Evolutionary conservation across 2,329 filamentous ascomycete genomes (phyloP).

Genomic region (Helotiales sp.): DNA sequence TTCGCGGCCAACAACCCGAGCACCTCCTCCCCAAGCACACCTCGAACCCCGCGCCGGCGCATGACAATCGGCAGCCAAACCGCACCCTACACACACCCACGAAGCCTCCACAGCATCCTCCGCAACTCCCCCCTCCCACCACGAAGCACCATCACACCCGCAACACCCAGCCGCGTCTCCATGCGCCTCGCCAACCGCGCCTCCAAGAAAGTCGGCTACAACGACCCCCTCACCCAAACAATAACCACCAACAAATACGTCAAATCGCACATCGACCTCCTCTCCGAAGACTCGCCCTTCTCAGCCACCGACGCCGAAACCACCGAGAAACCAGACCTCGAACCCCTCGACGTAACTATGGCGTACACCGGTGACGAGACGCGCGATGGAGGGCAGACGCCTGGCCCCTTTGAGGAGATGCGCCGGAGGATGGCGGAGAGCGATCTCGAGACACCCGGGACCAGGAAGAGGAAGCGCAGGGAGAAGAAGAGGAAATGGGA

Average conservation of each 20-base stretch:
- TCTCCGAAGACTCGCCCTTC: constrained; percentile 55
- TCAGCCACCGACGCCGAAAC: constrained; percentile 35
- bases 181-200: constrained; percentile 57
- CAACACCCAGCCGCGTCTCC: constrained; percentile 59
- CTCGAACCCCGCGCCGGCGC: constrained; percentile 48
- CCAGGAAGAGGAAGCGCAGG: constrained; percentile 56
- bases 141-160: constrained; percentile 53
- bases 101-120: constrained; percentile 65
- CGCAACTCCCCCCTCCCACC: constrained; percentile 69
- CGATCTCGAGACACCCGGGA: constrained; percentile 36
- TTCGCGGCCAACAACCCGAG: constrained; percentile 34
- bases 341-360: constrained; percentile 56
- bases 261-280: constrained; percentile 66
- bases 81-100: constrained; percentile 63
- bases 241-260: constrained; percentile 67
- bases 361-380: constrained; percentile 60
- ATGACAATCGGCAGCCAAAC: constrained; percentile 42
- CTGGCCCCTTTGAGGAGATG: constrained; percentile 68
- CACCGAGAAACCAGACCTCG: constrained; percentile 45
- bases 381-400: constrained; percentile 65
- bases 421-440: constrained; percentile 58
- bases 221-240: constrained; percentile 65
- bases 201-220: constrained; percentile 60
- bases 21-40: constrained; percentile 40
- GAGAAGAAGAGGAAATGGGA: constrained; percentile 70